These are phyloP conservation scores for Allantophomopsis cytisporea DNA, from an alignment of 2,329 filamentous ascomycete genomes.

Conservation along the genomic window DNA sequence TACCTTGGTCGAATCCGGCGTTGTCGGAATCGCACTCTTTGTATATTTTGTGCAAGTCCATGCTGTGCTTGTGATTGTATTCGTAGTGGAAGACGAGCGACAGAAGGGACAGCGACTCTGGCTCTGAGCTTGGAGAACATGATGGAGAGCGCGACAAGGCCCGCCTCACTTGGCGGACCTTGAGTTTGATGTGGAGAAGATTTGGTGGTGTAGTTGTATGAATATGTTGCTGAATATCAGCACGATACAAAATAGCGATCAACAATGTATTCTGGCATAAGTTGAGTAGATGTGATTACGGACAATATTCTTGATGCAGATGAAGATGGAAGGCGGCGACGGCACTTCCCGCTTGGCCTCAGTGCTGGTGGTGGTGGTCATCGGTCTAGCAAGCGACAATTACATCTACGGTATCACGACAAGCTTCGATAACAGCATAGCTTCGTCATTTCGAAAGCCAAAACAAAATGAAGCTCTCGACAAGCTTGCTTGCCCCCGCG, in stretches of 20 bases:
- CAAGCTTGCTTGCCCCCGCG: slow-evolving; percentile 23
- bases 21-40: slow-evolving; percentile 13
- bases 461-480: slow-evolving; percentile 23
- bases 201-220: neutral
- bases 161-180: slow-evolving; percentile 14
- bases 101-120: slow-evolving; percentile 6
- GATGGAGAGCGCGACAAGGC: slow-evolving; percentile 8
- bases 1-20: slow-evolving; percentile 7
- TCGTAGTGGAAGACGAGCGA: slow-evolving; percentile 12
- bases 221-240: neutral
- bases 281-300: neutral
- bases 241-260: neutral
- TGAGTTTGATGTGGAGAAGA: neutral
- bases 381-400: no score
- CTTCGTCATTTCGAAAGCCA: neutral
- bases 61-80: slow-evolving; percentile 9
- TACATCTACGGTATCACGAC: neutral
- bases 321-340: neutral
- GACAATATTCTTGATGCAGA: neutral
- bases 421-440: neutral
- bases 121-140: slow-evolving; percentile 14
- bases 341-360: neutral
- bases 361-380: neutral
- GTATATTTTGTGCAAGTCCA: slow-evolving; percentile 8
- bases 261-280: neutral